phyloP scores from a whole-genome alignment of 1,284 basidiomycete genomes.

The Tilletia walkeri region DNA sequence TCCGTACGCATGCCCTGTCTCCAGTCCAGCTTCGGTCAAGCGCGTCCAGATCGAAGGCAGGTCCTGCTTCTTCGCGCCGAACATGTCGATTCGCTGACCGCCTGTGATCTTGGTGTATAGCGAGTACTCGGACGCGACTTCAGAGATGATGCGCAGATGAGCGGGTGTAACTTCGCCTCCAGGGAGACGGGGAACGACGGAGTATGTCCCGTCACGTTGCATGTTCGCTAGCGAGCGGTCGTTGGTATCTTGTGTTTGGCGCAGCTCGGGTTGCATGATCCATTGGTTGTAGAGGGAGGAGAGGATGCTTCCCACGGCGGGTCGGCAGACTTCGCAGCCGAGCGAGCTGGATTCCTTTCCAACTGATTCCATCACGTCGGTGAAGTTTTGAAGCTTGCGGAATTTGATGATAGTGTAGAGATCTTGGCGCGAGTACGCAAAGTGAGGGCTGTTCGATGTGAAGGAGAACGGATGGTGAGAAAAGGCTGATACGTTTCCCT shows the following conservation, averaged over 20 bases:
- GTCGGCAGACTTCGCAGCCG: conserved; percentile 74
- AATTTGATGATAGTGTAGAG: conserved; percentile 70
- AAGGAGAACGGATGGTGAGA: no score
- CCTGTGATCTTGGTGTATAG: conserved; percentile 60
- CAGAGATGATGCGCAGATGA: conserved; percentile 68
- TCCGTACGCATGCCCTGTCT: conserved; percentile 75
- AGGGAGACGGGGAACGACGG: conserved; percentile 71
- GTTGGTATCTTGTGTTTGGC: conserved; percentile 72
- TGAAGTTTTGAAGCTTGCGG: conserved; percentile 66
- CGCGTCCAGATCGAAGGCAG: conserved; percentile 76
- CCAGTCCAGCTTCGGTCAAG: conserved; percentile 68
- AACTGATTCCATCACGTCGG: conserved; percentile 62
- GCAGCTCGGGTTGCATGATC: conserved; percentile 67
- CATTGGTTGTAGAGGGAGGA: conserved; percentile 70
- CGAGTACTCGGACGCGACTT: conserved; percentile 69
- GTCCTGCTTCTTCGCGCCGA: conserved; percentile 72
- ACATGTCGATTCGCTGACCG: conserved; percentile 70
- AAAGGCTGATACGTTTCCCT: no score
- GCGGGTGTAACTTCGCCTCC: conserved; percentile 71
- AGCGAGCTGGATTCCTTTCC: conserved; percentile 63
- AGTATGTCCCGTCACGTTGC: conserved; percentile 72
- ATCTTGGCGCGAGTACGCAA: conserved; percentile 67
- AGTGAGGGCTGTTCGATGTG: conserved; percentile 61
- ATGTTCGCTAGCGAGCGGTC: conserved; percentile 70
- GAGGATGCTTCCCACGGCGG: conserved; percentile 68